These are phyloP conservation scores for Pseudoturritis turrita DNA, from an alignment of 345 rosid genomes.

Conservation along the genomic window DNA sequence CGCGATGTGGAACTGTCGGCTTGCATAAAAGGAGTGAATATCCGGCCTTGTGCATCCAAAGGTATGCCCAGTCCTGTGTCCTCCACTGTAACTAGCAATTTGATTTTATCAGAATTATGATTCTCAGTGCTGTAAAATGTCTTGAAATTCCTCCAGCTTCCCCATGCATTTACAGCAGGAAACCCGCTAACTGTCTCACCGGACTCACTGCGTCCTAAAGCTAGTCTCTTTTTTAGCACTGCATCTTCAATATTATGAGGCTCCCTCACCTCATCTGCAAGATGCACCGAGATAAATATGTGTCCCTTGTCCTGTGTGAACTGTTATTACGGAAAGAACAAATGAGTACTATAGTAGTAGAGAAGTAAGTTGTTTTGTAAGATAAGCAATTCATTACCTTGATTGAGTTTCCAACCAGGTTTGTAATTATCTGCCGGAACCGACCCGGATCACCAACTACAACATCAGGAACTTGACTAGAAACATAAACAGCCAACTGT, in stretches of 20 bases:
- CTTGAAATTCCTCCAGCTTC: constrained; percentile 77
- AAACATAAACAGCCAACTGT: constrained; percentile 84
- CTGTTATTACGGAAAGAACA: constrained; percentile 39
- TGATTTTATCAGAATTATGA: constrained; percentile 36
- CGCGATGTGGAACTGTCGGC: constrained; percentile 98
- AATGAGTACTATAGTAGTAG: background rate
- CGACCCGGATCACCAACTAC: constrained; percentile 86
- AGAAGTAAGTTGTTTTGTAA: background rate
- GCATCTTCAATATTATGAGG: constrained; percentile 38
- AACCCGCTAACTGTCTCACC: constrained; percentile 52
- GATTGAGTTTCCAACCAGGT: constrained; percentile 92
- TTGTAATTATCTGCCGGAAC: constrained; percentile 81
- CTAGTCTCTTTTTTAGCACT: constrained; percentile 51
- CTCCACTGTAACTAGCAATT: constrained; percentile 76
- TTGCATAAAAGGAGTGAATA: constrained; percentile 96
- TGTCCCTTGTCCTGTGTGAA: constrained; percentile 80
- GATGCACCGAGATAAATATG: constrained; percentile 81
- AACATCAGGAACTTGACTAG: constrained; percentile 70
- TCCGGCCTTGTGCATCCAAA: constrained; percentile 61
- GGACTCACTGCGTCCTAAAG: constrained; percentile 34
- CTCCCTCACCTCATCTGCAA: constrained; percentile 56
- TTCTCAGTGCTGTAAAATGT: background rate
- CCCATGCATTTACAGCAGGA: constrained; percentile 71
- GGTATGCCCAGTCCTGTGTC: constrained; percentile 96
- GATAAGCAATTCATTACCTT: constrained; percentile 50